phyloP scores from a whole-genome alignment of 148 eudicot species.

The Fallopia convolvulus region DNA sequence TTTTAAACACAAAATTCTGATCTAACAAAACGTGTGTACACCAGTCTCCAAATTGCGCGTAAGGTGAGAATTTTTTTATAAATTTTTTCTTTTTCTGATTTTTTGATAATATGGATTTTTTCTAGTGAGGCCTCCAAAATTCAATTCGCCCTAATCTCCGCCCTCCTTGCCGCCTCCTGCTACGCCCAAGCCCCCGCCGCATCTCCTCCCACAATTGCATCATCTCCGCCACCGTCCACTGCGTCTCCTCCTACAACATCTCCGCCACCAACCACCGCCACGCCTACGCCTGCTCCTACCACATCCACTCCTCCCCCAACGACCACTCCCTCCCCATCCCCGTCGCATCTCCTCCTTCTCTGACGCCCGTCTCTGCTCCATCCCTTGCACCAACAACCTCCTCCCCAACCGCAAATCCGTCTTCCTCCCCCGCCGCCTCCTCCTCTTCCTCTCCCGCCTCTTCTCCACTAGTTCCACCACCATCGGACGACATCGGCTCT shows the following conservation, averaged over 20 bases:
- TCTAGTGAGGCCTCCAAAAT: background rate
- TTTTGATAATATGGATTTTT: too few relatives aligned
- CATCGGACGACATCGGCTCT: background rate
- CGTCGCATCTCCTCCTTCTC: background rate
- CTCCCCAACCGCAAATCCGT: background rate
- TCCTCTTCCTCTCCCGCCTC: background rate
- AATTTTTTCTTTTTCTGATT: too few relatives aligned
- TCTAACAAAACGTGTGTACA: too few relatives aligned
- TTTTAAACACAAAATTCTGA: too few relatives aligned
- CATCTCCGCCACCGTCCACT: background rate
- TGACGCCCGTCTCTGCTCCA: background rate
- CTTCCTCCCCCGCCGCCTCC: background rate
- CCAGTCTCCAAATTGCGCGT: too few relatives aligned
- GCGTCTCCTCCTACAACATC: background rate
- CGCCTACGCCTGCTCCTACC: background rate
- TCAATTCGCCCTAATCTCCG: conserved; percentile 12
- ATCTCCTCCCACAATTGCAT: background rate
- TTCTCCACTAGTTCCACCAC: background rate
- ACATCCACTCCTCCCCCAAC: background rate
- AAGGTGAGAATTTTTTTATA: too few relatives aligned
- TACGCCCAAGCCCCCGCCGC: conserved; percentile 28
- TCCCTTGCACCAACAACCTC: background rate
- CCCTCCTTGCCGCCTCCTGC: conserved; percentile 29
- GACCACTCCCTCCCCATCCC: background rate
- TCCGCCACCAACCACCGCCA: background rate